phyloP scores from a whole-genome alignment of 2,329 filamentous ascomycete genomes.

The Colletotrichum sp. region DNA sequence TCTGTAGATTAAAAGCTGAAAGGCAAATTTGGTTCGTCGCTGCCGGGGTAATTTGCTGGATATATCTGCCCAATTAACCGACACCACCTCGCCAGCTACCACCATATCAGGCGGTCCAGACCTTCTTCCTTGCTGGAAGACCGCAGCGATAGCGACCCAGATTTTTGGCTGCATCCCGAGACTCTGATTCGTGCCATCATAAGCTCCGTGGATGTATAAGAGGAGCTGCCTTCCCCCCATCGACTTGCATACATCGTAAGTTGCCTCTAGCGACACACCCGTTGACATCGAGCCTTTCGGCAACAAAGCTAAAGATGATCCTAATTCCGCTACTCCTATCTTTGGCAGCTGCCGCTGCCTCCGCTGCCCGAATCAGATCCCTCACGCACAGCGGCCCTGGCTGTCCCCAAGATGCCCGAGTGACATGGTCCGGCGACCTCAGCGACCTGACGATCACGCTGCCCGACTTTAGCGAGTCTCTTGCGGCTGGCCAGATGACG shows the following conservation, averaged over 20 bases:
- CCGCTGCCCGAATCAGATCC: neutral
- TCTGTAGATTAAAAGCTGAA: neutral
- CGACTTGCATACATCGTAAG: neutral
- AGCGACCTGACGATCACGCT: constrained; percentile 40
- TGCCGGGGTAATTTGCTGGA: neutral
- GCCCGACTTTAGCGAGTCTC: constrained; percentile 40
- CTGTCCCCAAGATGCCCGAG: constrained; percentile 1
- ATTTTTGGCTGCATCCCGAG: neutral
- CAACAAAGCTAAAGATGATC: neutral
- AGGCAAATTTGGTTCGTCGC: neutral
- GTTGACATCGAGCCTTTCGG: neutral
- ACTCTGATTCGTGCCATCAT: neutral
- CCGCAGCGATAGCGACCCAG: neutral
- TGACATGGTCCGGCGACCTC: constrained; percentile 21
- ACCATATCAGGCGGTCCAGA: neutral
- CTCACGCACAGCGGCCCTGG: constrained; percentile 12
- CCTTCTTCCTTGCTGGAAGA: neutral
- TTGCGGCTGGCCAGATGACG: constrained; percentile 35
- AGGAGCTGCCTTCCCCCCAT: neutral
- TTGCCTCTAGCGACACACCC: neutral
- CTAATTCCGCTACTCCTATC: neutral
- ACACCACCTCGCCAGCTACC: neutral
- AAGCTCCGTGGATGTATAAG: neutral
- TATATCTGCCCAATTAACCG: constrained; percentile 5
- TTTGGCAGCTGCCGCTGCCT: neutral